These are phyloP conservation scores for Daldinia grandis DNA, from an alignment of 495 filamentous ascomycete genomes.

Conservation along the genomic window DNA sequence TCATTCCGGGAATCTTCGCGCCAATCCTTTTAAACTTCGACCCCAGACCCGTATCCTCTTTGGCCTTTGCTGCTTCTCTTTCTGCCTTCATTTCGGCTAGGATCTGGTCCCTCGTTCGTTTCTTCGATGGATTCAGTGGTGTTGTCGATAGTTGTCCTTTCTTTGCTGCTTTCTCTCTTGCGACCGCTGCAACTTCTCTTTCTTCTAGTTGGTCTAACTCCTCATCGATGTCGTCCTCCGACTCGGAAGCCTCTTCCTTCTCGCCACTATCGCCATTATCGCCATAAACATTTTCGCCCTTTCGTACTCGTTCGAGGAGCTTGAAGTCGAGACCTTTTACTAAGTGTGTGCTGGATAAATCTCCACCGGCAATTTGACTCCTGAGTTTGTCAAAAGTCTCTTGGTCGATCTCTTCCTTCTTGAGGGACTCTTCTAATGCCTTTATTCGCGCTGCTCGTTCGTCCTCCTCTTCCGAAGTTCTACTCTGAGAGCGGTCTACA, in stretches of 20 bases:
- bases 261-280: conserved; percentile 48
- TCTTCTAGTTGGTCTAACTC: conserved; percentile 79
- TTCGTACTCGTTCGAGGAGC: conserved; percentile 75
- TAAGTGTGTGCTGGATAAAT: conserved; percentile 79
- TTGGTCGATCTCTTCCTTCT: conserved; percentile 81
- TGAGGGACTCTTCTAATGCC: conserved; percentile 82
- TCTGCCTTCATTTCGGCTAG: conserved; percentile 81
- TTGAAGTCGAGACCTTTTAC: conserved; percentile 91
- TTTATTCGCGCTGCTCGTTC: conserved; percentile 72
- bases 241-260: conserved; percentile 36
- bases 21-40: conserved; percentile 85
- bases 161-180: conserved; percentile 66
- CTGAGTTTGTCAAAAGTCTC: conserved; percentile 75
- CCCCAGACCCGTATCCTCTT: conserved; percentile 67
- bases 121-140: conserved; percentile 66
- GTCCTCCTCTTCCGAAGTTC: conserved; percentile 65
- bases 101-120: conserved; percentile 83
- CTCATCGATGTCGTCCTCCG: conserved; percentile 68
- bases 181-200: conserved; percentile 65
- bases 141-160: conserved; percentile 78
- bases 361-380: conserved; percentile 82
- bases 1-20: conserved; percentile 67
- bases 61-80: conserved; percentile 67
- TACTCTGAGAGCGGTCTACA: conserved; percentile 75
- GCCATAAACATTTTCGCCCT: conserved; percentile 74